Conservation (phyloP, 352 stramenopile genomes). For the Globisporangium sylvaticum region DNA sequence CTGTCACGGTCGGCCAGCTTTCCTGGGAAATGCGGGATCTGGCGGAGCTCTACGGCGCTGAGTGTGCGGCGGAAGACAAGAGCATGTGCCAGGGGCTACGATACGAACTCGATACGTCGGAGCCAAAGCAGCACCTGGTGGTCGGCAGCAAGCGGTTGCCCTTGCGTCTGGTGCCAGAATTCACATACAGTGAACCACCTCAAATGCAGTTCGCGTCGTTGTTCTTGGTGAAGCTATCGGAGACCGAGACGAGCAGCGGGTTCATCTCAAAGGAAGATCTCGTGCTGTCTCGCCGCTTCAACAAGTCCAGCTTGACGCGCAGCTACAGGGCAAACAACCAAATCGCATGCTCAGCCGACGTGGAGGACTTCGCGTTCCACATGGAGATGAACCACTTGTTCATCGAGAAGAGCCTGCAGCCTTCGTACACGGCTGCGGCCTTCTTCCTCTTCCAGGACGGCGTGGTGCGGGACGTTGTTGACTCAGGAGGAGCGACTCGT, state of each 20-base stretch:
- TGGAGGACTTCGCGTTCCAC: not conserved
- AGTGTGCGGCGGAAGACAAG: not conserved
- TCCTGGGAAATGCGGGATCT: slow-evolving; percentile 17
- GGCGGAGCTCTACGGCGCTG: slow-evolving; percentile 9
- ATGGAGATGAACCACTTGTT: slow-evolving; percentile 41
- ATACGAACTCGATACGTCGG: not conserved
- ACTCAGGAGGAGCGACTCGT: not conserved
- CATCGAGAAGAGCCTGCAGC: slow-evolving; percentile 36
- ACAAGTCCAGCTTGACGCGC: not conserved
- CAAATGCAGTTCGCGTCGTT: not conserved
- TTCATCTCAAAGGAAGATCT: not conserved
- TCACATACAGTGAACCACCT: not conserved
- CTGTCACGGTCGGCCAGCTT: slow-evolving; percentile 20
- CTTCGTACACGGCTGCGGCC: slow-evolving; percentile 36
- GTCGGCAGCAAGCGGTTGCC: not conserved
- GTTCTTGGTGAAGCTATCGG: not conserved
- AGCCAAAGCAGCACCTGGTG: not conserved
- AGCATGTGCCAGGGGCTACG: slow-evolving; percentile 4
- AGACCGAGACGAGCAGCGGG: not conserved
- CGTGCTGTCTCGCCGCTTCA: not conserved
- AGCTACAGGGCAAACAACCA: not conserved
- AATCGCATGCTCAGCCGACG: not conserved
- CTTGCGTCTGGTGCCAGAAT: not conserved
- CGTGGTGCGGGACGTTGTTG: slow-evolving; percentile 5
- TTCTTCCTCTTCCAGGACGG: slow-evolving; percentile 55